Evolutionary conservation across 2,329 filamentous ascomycete genomes (phyloP).

Genomic region (Chalara sp.): DNA sequence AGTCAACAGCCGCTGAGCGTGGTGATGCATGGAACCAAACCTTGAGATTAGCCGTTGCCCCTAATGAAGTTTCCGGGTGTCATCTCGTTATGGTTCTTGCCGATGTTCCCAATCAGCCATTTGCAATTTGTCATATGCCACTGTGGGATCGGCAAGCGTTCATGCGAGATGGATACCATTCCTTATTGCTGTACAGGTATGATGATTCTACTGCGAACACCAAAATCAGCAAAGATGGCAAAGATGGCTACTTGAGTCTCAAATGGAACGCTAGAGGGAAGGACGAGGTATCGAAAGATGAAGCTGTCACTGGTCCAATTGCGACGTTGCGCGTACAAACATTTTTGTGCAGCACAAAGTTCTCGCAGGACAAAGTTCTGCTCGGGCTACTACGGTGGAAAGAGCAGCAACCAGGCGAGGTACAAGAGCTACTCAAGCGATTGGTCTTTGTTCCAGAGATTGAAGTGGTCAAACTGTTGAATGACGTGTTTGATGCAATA

Average conservation of each 20-base stretch:
- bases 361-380: slow-evolving; percentile 86
- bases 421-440: slow-evolving; percentile 69
- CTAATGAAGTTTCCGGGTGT: slow-evolving; percentile 71
- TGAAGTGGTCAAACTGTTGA: slow-evolving; percentile 90
- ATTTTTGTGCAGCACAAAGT: slow-evolving; percentile 88
- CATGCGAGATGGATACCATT: slow-evolving; percentile 75
- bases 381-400: slow-evolving; percentile 83
- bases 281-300: slow-evolving; percentile 63
- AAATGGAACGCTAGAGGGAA: slow-evolving; percentile 69
- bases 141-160: slow-evolving; percentile 92
- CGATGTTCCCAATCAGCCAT: slow-evolving; percentile 79
- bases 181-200: slow-evolving; percentile 77
- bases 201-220: slow-evolving; percentile 79
- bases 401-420: slow-evolving; percentile 62
- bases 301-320: slow-evolving; percentile 67
- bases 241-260: slow-evolving; percentile 78
- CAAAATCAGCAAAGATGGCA: slow-evolving; percentile 55
- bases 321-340: slow-evolving; percentile 75
- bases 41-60: slow-evolving; percentile 70
- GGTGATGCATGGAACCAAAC: slow-evolving; percentile 86
- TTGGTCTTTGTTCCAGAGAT: slow-evolving; percentile 94
- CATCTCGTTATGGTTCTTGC: slow-evolving; percentile 88
- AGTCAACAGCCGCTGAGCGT: slow-evolving; percentile 72
- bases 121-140: slow-evolving; percentile 87
- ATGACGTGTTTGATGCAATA: slow-evolving; percentile 81